These are phyloP conservation scores for Kalanchoe fedtschenkoi DNA, from an alignment of 164 flowering plant species.

Conservation along the genomic window DNA sequence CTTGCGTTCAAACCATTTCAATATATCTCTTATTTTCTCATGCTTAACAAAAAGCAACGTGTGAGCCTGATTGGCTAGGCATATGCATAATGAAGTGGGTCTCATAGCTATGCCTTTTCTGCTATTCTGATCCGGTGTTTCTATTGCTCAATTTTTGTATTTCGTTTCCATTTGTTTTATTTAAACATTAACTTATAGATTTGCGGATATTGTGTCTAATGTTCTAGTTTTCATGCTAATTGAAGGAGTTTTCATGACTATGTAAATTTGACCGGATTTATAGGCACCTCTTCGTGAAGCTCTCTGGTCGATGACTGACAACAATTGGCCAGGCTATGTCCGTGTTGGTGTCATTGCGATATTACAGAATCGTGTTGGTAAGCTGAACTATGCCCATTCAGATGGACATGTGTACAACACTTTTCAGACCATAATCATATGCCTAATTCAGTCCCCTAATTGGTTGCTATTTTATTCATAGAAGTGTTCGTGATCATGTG, in stretches of 20 bases:
- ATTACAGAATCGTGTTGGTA: constrained; percentile 80
- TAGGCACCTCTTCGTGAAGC: constrained; percentile 46
- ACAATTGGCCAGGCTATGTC: constrained; percentile 52
- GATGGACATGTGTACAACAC: background rate
- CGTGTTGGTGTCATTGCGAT: constrained; percentile 63
- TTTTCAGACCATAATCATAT: background rate
- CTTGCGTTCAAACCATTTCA: background rate
- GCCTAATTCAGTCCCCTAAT: background rate
- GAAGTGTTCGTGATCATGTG: background rate
- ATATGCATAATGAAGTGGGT: background rate
- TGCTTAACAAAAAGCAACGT: background rate
- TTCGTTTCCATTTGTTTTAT: background rate
- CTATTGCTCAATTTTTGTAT: background rate
- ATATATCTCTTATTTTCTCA: background rate
- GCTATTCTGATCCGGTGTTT: background rate
- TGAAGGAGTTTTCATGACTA: background rate
- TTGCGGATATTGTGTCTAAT: background rate
- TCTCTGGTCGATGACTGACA: constrained; percentile 30
- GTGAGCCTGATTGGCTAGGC: background rate
- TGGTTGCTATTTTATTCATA: background rate
- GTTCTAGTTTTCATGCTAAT: background rate
- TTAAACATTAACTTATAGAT: background rate
- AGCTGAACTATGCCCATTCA: constrained; percentile 7
- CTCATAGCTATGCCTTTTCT: background rate
- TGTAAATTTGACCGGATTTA: constrained; percentile 7